These are phyloP conservation scores for Globisporangium perplexum DNA, from an alignment of 352 stramenopile species.

Conservation along the genomic window DNA sequence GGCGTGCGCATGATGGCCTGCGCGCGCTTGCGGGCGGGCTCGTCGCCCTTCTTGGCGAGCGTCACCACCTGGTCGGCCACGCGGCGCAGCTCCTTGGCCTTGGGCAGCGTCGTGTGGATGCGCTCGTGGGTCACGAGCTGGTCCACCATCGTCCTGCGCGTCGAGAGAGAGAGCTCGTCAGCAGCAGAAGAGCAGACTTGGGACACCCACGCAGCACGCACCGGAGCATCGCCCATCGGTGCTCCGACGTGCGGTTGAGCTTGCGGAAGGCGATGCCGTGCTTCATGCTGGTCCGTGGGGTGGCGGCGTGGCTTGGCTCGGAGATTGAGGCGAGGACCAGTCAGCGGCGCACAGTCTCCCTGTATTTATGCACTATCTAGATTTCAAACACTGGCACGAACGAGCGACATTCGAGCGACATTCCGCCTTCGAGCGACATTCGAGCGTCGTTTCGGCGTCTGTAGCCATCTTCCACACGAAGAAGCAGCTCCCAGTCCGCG, in stretches of 20 bases:
- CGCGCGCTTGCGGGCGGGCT: conserved; percentile 82
- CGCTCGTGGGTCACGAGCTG: conserved; percentile 97
- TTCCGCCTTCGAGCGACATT: neutral
- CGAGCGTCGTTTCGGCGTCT: conserved; percentile 11
- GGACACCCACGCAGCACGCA: conserved; percentile 21
- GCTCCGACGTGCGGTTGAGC: conserved; percentile 89
- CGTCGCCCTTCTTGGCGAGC: conserved; percentile 89
- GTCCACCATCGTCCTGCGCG: conserved; percentile 92
- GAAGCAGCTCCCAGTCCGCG: too few relatives aligned
- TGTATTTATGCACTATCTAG: neutral
- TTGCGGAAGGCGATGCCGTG: conserved; percentile 84
- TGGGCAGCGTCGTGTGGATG: conserved; percentile 95
- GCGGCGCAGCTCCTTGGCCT: conserved; percentile 94
- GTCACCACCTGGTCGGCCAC: conserved; percentile 95
- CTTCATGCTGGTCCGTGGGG: conserved; percentile 63
- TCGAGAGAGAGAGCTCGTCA: neutral
- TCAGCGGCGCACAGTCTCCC: neutral
- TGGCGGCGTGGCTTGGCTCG: neutral
- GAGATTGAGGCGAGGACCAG: neutral
- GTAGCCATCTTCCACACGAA: too few relatives aligned
- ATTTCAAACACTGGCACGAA: neutral
- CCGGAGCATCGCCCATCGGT: conserved; percentile 96
- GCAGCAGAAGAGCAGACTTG: neutral
- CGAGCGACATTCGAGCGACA: conserved; percentile 7
- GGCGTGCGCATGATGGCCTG: conserved; percentile 86